Evolutionary conservation across 306 rosid genomes (phyloP).

Genomic region (Cucurbita moschata): DNA sequence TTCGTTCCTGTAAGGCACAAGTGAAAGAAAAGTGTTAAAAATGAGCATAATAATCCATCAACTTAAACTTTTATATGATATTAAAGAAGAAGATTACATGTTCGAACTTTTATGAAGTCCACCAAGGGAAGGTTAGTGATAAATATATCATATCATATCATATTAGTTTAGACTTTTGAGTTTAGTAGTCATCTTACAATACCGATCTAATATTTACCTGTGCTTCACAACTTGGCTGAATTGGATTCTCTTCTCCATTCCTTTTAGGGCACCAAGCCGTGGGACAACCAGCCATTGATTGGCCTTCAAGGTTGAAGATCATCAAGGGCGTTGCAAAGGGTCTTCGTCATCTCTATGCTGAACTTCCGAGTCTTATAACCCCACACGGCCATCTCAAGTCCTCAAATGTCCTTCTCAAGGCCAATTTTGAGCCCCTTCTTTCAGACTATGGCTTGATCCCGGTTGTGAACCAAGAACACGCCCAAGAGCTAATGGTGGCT

Average conservation of each 20-base stretch:
- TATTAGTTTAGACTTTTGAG: not conserved
- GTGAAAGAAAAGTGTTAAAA: not conserved
- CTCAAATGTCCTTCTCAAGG: constrained; percentile 57
- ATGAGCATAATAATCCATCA: not conserved
- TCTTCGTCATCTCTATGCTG: constrained; percentile 46
- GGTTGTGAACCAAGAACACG: constrained; percentile 60
- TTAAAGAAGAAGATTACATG: not conserved
- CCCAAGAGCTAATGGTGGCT: constrained; percentile 47
- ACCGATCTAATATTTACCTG: not conserved
- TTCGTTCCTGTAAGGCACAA: not conserved
- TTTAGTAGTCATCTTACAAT: not conserved
- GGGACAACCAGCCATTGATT: constrained; percentile 57
- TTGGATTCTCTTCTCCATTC: not conserved
- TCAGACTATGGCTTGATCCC: constrained; percentile 73
- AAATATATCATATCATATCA: not conserved
- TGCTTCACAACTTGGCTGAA: not conserved
- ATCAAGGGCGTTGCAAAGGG: constrained; percentile 68
- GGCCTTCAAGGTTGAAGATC: constrained; percentile 63
- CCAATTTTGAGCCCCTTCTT: constrained; percentile 52
- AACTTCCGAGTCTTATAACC: constrained; percentile 53
- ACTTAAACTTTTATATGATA: not conserved
- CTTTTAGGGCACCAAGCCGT: constrained; percentile 36
- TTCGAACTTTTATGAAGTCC: not conserved
- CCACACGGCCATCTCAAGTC: constrained; percentile 88
- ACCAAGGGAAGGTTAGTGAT: not conserved